Base-by-base conservation (phyloP, 2,329 filamentous ascomycete species). In the Leptographium lundbergii region DNA sequence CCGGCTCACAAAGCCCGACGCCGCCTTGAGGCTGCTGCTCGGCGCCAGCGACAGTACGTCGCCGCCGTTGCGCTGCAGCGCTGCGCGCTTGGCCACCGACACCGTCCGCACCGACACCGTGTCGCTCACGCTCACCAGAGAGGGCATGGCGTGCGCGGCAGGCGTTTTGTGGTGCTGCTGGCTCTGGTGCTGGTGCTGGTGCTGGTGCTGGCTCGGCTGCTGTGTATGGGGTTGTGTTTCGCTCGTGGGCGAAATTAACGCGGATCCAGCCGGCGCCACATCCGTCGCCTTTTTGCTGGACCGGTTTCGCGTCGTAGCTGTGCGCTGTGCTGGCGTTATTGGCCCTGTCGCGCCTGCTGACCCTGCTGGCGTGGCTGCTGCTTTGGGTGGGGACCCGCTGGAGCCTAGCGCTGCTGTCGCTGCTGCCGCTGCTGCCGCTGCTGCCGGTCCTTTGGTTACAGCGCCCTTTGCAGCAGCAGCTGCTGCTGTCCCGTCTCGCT, bases 181-280 rank as follows among this genome's bases (percentile, higher is more conserved):
- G 10, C 5, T 7, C 29, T 36, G 56, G 4, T 42, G 47, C 14
- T 7, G 34, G 4, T 45, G 54, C 54, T 56, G 13, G 7, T 45
- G 24, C 25, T 56, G 54, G 57, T 55, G 57, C 36, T 34, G 50
- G 2, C 17, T 17, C 6, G 17, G 25, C 24, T 47, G 50, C 27
- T 48, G 24, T 48, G 52, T 42, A 11, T 36, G 45, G 22, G 32
- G 9, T 47, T 50, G 56, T 27, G 36, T 57, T 45, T 27, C 53
- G 53, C 5, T 17, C 56, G 63, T 60, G 53, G 65, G 59, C 57
- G 62, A 62, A 62, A 63, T 63, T 62, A 56, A 60, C 57, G 59
- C 61, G 59, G 56, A n/a, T 32, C 36, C 10, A 13, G 9, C 32
- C 24, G 14, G 14, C 10, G 39, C 25, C 39, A 56, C 36, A 27